phyloP scores from a whole-genome alignment of 331 rosid species.

The Quercus lobata region DNA sequence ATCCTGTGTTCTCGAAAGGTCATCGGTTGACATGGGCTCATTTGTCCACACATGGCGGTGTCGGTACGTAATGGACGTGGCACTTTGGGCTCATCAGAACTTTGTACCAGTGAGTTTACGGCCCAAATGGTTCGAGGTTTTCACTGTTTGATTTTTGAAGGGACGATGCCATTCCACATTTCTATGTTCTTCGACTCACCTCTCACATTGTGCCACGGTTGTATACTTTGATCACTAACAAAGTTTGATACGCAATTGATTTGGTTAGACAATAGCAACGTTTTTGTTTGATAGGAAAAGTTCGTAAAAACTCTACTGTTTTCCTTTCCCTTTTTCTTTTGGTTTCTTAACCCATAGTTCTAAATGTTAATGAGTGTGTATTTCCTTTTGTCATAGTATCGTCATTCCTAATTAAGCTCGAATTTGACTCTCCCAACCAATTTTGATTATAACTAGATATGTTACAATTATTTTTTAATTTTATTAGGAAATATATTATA shows the following conservation, averaged over 20 bases:
- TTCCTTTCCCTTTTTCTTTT: no score
- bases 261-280: no score
- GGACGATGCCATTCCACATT: slow-evolving; percentile 1
- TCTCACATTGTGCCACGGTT: neutral
- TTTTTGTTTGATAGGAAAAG: no score
- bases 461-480: no score
- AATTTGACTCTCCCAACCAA: accelerated
- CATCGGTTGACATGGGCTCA: neutral
- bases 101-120: neutral
- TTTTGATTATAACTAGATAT: no score
- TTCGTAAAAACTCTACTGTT: no score
- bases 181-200: neutral
- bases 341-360: no score
- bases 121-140: neutral
- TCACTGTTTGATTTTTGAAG: neutral
- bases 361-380: no score
- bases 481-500: no score
- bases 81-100: neutral
- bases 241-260: neutral
- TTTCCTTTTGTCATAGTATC: no score
- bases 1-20: neutral
- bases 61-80: slow-evolving; percentile 5
- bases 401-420: no score
- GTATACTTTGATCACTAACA: neutral
- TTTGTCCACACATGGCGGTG: neutral